A percentile compares a stretch with the other conserved stretches of the same genome.
phyloP scores from a whole-genome alignment of 305 asterid genomes.

The Rubia balearica region DNA sequence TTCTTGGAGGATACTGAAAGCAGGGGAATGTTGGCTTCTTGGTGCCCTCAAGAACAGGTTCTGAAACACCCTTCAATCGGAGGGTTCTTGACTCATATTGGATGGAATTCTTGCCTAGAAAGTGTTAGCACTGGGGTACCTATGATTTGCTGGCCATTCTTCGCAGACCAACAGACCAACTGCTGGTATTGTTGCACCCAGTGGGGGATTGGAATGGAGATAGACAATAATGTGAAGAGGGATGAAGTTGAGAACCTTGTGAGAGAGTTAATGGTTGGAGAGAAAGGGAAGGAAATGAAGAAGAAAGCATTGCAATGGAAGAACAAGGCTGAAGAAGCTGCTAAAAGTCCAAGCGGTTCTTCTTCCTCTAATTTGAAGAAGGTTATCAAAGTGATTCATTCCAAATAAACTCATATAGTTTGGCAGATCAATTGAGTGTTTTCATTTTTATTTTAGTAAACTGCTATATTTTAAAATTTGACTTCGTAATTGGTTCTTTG shows the following conservation, averaged over 20 bases:
- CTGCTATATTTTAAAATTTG: no score
- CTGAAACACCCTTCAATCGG: not conserved
- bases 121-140: not conserved
- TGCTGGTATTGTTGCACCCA: slow-evolving; percentile 17
- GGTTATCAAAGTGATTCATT: not conserved
- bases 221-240: slow-evolving; percentile 43
- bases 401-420: no score
- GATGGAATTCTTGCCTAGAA: slow-evolving; percentile 7
- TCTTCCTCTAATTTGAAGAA: not conserved
- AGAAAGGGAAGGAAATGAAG: slow-evolving; percentile 15
- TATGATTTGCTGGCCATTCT: slow-evolving; percentile 2
- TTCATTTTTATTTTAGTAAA: no score
- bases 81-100: slow-evolving; percentile 3
- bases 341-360: not conserved
- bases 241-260: slow-evolving; percentile 44
- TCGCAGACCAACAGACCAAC: not conserved
- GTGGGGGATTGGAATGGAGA: slow-evolving; percentile 59
- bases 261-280: slow-evolving; percentile 37
- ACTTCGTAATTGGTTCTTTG: no score
- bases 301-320: not conserved
- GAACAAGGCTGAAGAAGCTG: slow-evolving; percentile 11
- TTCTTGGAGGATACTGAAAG: not conserved
- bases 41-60: slow-evolving; percentile 8
- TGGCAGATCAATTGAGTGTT: no score
- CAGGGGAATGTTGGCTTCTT: not conserved